These are phyloP conservation scores for Arthroderma uncinatum DNA, from an alignment of 2,329 filamentous ascomycete genomes.

Conservation along the genomic window DNA sequence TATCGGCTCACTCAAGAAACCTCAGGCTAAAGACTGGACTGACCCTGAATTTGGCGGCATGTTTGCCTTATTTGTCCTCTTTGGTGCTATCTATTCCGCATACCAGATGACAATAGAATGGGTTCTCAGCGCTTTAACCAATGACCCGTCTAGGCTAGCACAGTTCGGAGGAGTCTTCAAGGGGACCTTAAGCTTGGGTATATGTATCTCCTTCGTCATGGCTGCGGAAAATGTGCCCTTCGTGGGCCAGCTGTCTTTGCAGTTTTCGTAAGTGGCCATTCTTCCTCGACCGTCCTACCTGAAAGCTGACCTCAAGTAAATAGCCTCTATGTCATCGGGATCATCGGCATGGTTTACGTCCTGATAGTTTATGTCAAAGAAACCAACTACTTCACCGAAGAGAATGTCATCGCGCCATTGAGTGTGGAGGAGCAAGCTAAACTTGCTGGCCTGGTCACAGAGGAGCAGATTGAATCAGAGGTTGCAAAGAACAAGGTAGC, in stretches of 20 bases:
- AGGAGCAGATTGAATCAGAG: neutral
- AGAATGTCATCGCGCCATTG: neutral
- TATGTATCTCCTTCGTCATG: slow-evolving; percentile 41
- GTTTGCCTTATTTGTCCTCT: slow-evolving; percentile 39
- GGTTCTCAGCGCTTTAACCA: slow-evolving; percentile 78
- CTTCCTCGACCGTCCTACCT: no score
- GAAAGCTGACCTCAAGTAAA: no score
- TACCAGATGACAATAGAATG: slow-evolving; percentile 61
- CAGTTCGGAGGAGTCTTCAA: slow-evolving; percentile 80
- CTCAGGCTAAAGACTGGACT: slow-evolving; percentile 11
- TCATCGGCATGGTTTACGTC: neutral
- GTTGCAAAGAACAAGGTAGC: neutral
- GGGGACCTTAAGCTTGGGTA: slow-evolving; percentile 67
- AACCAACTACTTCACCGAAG: neutral
- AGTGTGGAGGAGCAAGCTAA: neutral
- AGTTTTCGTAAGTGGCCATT: neutral
- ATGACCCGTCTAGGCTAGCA: slow-evolving; percentile 73
- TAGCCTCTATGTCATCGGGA: neutral
- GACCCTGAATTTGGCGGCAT: slow-evolving; percentile 15
- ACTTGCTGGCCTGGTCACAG: neutral
- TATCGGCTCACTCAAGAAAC: neutral
- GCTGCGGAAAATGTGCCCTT: neutral
- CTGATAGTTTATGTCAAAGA: neutral
- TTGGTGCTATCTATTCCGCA: slow-evolving; percentile 75
- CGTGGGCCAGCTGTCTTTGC: neutral